Evolutionary conservation across 176 grass and related monocot species (phyloP).

Genomic region (Avena atlantica): DNA sequence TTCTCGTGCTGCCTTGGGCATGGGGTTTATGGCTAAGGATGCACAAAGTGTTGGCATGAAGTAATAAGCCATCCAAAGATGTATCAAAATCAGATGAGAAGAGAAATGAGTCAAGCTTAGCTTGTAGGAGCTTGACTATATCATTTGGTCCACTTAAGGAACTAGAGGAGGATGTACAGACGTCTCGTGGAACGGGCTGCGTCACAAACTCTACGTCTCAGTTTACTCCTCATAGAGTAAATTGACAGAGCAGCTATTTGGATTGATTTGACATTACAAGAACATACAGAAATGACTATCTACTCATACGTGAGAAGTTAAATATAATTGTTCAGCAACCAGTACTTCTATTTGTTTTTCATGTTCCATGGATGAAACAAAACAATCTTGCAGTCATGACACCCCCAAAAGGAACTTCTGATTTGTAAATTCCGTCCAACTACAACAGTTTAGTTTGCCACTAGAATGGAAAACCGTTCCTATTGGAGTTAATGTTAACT

Average conservation of each 20-base stretch:
- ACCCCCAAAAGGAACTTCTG: neutral
- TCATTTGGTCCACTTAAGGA: too few relatives aligned
- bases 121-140: too few relatives aligned
- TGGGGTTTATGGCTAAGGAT: too few relatives aligned
- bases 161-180: too few relatives aligned
- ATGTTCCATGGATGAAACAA: neutral
- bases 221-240: neutral
- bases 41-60: too few relatives aligned
- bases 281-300: neutral
- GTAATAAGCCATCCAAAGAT: too few relatives aligned
- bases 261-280: neutral
- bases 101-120: too few relatives aligned
- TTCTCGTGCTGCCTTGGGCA: too few relatives aligned
- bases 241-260: neutral
- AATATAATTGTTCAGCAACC: neutral
- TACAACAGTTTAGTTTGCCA: neutral
- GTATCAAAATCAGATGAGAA: too few relatives aligned
- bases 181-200: too few relatives aligned
- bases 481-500: constrained; percentile 20
- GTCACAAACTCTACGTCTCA: neutral
- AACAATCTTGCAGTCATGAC: neutral
- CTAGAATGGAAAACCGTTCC: neutral
- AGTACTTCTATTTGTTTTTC: neutral
- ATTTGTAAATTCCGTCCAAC: neutral
- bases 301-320: neutral